A percentile compares a stretch with the other conserved stretches of the same genome.
phyloP scores from a whole-genome alignment of 2,329 filamentous ascomycete species.

The Tolypocladium pustulatum region DNA sequence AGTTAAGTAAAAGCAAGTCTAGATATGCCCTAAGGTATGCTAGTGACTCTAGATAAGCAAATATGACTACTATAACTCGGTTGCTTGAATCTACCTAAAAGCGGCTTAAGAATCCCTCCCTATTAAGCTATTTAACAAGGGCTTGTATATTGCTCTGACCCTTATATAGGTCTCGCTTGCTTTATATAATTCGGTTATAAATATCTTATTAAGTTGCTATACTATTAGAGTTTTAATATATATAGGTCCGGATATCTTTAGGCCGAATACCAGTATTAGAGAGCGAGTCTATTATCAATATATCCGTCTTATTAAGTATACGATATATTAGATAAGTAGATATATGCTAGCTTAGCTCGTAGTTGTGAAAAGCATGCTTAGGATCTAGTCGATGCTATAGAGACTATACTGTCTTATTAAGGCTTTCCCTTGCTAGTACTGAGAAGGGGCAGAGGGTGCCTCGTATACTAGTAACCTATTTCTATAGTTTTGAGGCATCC shows the following conservation, averaged over 20 bases:
- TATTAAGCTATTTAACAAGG: slow-evolving; percentile 8
- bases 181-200: slow-evolving; percentile 10
- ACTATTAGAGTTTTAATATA: slow-evolving; percentile 4
- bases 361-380: slow-evolving; percentile 1
- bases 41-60: slow-evolving; percentile 11
- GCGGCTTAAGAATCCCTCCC: slow-evolving; percentile 7
- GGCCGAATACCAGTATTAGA: slow-evolving; percentile 1
- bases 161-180: slow-evolving; percentile 4
- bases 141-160: slow-evolving; percentile 9
- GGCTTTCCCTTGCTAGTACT: neutral
- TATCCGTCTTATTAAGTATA: neutral
- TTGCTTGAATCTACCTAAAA: slow-evolving; percentile 4
- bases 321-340: slow-evolving; percentile 1
- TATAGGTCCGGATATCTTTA: slow-evolving; percentile 8
- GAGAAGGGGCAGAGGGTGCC: neutral
- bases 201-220: slow-evolving; percentile 11
- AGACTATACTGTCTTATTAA: neutral
- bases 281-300: neutral
- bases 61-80: slow-evolving; percentile 10
- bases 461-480: neutral
- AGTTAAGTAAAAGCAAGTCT: slow-evolving; percentile 1
- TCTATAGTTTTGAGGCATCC: too few relatives aligned
- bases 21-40: slow-evolving; percentile 10
- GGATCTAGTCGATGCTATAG: slow-evolving; percentile 2
- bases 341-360: neutral